Conservation (phyloP, 768 basidiomycete genomes). For the Pleurotus tuoliensis region DNA sequence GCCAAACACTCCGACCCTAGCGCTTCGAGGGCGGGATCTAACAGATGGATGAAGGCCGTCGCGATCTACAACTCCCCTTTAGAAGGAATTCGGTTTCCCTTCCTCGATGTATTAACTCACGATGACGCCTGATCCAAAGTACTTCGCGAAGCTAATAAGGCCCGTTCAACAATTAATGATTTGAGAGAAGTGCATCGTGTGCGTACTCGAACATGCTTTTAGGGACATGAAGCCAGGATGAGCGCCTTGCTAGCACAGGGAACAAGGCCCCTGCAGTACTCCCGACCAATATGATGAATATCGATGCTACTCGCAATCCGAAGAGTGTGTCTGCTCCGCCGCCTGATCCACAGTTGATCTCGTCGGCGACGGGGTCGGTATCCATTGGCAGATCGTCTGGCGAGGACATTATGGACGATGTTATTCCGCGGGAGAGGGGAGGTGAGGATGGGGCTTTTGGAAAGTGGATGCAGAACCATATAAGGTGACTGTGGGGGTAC, state of each 20-base stretch:
- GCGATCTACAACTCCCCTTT: slow-evolving; percentile 54
- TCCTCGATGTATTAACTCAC: slow-evolving; percentile 34
- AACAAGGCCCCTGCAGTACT: slow-evolving; percentile 64
- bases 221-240: slow-evolving; percentile 53
- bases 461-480: no score
- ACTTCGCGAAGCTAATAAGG: slow-evolving; percentile 69
- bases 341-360: slow-evolving; percentile 42
- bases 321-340: slow-evolving; percentile 47
- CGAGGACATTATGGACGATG: no score
- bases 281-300: slow-evolving; percentile 69
- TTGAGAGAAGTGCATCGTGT: not conserved
- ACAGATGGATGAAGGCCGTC: slow-evolving; percentile 84
- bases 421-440: no score
- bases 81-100: slow-evolving; percentile 3
- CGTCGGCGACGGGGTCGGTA: no score
- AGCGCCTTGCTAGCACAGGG: slow-evolving; percentile 59
- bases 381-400: no score
- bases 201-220: slow-evolving; percentile 66
- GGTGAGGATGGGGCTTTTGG: no score
- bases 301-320: slow-evolving; percentile 60
- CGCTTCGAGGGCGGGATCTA: slow-evolving; percentile 70
- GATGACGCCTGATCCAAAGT: slow-evolving; percentile 88
- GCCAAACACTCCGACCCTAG: slow-evolving; percentile 68
- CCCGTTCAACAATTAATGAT: not conserved
- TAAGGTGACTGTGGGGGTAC: no score